phyloP scores from a whole-genome alignment of 2,329 filamentous ascomycete species.

The Colletotrichum sp. region DNA sequence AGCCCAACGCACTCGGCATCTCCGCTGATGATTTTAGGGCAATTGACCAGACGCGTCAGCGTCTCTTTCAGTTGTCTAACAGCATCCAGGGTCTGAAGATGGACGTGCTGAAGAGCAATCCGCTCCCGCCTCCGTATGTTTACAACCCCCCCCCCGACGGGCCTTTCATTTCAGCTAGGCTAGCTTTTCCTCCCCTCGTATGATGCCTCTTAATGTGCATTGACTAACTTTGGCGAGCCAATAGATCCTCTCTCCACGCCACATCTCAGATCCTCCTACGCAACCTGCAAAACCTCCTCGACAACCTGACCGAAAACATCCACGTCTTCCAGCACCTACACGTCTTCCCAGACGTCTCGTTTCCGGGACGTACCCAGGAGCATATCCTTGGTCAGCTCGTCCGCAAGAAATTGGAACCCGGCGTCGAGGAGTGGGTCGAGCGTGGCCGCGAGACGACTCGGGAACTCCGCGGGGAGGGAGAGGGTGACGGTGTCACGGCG shows the following conservation, averaged over 20 bases:
- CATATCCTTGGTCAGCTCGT: conserved; percentile 71
- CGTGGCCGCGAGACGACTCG: conserved; percentile 59
- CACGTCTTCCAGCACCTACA: conserved; percentile 73
- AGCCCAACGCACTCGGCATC: conserved; percentile 44
- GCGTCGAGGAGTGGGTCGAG: conserved; percentile 75
- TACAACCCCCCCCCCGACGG: background rate
- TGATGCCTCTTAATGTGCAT: background rate
- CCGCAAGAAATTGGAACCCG: conserved; percentile 83
- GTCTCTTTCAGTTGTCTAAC: conserved; percentile 71
- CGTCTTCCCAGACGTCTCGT: conserved; percentile 78
- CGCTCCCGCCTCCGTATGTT: conserved; percentile 69
- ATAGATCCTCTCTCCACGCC: conserved; percentile 73
- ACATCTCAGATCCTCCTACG: conserved; percentile 73
- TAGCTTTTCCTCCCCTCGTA: background rate
- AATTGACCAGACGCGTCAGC: conserved; percentile 73
- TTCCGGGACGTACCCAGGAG: conserved; percentile 72
- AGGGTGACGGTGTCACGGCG: conserved; percentile 33
- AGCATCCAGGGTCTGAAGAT: conserved; percentile 69
- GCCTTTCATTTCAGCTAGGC: background rate
- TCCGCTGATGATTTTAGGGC: conserved; percentile 67
- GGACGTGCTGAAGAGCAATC: conserved; percentile 66
- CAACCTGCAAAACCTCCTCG: conserved; percentile 71
- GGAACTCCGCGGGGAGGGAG: conserved; percentile 23
- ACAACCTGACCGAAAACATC: conserved; percentile 67
- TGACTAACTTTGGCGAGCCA: background rate